These are phyloP conservation scores for Podospora anserina DNA, from an alignment of 495 filamentous ascomycete species.

Conservation along the genomic window DNA sequence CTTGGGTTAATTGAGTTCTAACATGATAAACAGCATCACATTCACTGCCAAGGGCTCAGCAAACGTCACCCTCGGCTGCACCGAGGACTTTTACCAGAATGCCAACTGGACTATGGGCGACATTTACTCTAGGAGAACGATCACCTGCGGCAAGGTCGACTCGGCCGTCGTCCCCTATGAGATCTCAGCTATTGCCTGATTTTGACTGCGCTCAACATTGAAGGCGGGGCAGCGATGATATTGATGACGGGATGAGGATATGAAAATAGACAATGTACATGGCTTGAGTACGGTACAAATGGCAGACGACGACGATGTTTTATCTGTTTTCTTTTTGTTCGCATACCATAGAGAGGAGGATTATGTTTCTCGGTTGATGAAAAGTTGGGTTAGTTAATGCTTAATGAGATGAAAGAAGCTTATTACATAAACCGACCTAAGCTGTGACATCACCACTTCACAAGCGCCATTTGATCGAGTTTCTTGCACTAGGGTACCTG, in stretches of 20 bases:
- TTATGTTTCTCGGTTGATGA: background rate
- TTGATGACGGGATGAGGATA: background rate
- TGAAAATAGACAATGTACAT: slow-evolving; percentile 30
- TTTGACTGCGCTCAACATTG: background rate
- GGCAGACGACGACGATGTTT: background rate
- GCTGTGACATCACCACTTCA: background rate
- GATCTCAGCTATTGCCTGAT: slow-evolving; percentile 38
- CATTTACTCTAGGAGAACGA: slow-evolving; percentile 38
- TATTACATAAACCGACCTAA: background rate
- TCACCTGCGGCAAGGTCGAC: slow-evolving; percentile 34
- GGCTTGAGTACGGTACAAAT: background rate
- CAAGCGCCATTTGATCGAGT: background rate
- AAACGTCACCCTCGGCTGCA: slow-evolving; percentile 36
- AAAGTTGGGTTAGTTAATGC: background rate
- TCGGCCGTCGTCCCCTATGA: slow-evolving; percentile 29
- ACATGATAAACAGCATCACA: slow-evolving; percentile 27
- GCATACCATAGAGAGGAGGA: background rate
- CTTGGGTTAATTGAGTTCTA: slow-evolving; percentile 6
- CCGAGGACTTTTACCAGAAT: slow-evolving; percentile 36
- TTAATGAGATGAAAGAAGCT: background rate
- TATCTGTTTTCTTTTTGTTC: background rate
- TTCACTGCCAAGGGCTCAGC: slow-evolving; percentile 37
- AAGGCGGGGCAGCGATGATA: background rate
- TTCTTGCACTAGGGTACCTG: background rate
- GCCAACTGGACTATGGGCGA: slow-evolving; percentile 41